Base-by-base conservation (phyloP, 805 yeast species). In the Ogataea nonfermentans region DNA sequence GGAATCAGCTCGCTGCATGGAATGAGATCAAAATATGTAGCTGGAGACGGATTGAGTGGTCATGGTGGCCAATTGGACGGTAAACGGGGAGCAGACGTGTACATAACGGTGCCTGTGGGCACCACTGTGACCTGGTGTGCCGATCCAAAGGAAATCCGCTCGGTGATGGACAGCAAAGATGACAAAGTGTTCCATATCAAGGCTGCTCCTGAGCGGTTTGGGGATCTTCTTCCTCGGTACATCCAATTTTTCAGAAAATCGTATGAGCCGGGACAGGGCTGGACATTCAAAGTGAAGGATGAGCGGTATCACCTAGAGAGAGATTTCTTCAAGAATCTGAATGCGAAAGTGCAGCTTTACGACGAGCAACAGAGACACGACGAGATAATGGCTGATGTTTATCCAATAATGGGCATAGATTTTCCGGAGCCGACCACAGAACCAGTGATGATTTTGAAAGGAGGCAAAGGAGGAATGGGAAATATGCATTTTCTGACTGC, bases 391-490 rank as follows among this genome's bases (percentile, higher is more conserved):
- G 66, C 63, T 29, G 98, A 91, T 59, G 67, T 73, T 33, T 81
- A 90, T 52, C 98, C 98, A 0, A 43, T 84, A 3, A 68, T 71
- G n/a, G 98, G 98, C 0, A 56, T 87, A 17, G 99, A 93, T 61
- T 64, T 87, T 32, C 63, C 71, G 42, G 61, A 69, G 46, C 78
- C 81, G 12, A 70, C 87, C 0, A 73, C 73, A 2, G 74, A 72
- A 31, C 96, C 98, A 1, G 60, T 82, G 4, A 64, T 85, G 36
- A 52, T 93, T 13, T 54, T 90, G 32, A 75, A 74, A 51, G 99
- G 99, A 29, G 99, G 99, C 8, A 70, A 72, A 47, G 98, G 98
- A 14, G 99, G 99, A 0, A 71, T 91, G 67, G 99, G 99, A 1
- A 93, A 93, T 61, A 88, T 88, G 93, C 96, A 91, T 60, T 93